These are phyloP conservation scores for Yamagishiella unicocca DNA, from an alignment of 139 green algal species.

Conservation along the genomic window DNA sequence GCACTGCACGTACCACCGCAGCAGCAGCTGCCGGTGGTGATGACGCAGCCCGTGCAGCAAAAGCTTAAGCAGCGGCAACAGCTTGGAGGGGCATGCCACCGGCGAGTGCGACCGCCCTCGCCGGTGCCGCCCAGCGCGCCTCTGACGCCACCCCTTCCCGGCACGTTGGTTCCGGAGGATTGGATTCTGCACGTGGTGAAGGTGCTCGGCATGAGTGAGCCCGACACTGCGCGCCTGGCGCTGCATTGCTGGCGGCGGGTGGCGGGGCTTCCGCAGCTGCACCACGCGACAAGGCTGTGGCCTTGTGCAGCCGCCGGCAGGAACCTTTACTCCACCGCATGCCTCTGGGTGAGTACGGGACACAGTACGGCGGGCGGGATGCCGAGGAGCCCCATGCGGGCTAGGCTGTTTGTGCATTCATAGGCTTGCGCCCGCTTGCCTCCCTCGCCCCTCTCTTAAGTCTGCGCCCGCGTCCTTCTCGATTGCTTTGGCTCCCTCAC, in stretches of 20 bases:
- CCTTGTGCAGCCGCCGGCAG: neutral
- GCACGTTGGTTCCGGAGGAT: neutral
- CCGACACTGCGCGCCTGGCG: constrained; percentile 27
- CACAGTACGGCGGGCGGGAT: neutral
- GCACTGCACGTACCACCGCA: neutral
- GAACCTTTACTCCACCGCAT: constrained; percentile 21
- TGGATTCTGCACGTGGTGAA: constrained; percentile 28
- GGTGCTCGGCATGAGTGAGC: neutral
- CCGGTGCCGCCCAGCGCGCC: neutral
- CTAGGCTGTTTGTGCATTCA: no score
- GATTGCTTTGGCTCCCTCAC: no score
- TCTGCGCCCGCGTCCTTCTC: no score
- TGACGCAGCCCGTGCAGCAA: neutral
- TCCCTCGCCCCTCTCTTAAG: no score
- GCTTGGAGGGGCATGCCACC: neutral
- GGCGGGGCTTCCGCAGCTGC: neutral
- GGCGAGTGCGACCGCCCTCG: constrained; percentile 4
- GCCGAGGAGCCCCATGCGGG: no score
- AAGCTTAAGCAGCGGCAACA: neutral
- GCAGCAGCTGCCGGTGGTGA: neutral
- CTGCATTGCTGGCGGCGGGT: constrained; percentile 40
- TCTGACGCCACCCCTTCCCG: neutral
- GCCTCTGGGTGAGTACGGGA: constrained; percentile 16
- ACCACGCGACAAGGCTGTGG: constrained; percentile 1
- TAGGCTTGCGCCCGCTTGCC: no score